Percentiles rank a stretch among this genome's conserved stretches.
Evolutionary conservation across 129 eudicot species (phyloP).

Genomic region (Logfia minima): DNA sequence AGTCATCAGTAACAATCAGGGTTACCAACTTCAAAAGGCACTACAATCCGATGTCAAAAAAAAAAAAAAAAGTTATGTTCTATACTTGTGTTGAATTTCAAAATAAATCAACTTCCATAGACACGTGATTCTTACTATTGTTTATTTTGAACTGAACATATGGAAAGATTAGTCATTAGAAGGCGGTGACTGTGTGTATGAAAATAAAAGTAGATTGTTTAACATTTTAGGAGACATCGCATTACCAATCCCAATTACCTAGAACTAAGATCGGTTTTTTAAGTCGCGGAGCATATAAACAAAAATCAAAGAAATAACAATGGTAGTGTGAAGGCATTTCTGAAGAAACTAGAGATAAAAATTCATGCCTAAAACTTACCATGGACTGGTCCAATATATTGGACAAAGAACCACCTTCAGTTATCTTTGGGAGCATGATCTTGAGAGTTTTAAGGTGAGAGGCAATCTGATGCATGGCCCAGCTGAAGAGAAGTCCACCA

Average conservation of each 20-base stretch:
- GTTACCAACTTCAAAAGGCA: neutral
- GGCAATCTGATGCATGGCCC: conserved; percentile 96
- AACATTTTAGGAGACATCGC: neutral
- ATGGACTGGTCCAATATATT: conserved; percentile 91
- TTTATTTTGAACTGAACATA: neutral
- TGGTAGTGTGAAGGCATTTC: neutral
- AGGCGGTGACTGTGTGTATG: neutral
- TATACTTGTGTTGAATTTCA: neutral
- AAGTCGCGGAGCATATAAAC: neutral
- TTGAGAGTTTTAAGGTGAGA: conserved; percentile 83
- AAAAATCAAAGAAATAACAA: neutral
- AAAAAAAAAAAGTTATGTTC: neutral
- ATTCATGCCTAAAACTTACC: conserved; percentile 45
- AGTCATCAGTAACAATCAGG: neutral
- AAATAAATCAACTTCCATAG: neutral
- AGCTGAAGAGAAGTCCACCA: conserved; percentile 97
- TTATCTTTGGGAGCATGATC: conserved; percentile 87
- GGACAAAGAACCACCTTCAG: conserved; percentile 96
- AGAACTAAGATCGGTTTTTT: neutral
- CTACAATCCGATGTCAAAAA: conserved; percentile 1
- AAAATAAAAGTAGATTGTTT: neutral
- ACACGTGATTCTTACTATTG: neutral
- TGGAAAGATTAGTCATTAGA: neutral
- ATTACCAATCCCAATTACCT: neutral
- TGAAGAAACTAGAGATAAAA: neutral